Conservation (phyloP, 2,329 filamentous ascomycete species). For the Aspergillus sp. region DNA sequence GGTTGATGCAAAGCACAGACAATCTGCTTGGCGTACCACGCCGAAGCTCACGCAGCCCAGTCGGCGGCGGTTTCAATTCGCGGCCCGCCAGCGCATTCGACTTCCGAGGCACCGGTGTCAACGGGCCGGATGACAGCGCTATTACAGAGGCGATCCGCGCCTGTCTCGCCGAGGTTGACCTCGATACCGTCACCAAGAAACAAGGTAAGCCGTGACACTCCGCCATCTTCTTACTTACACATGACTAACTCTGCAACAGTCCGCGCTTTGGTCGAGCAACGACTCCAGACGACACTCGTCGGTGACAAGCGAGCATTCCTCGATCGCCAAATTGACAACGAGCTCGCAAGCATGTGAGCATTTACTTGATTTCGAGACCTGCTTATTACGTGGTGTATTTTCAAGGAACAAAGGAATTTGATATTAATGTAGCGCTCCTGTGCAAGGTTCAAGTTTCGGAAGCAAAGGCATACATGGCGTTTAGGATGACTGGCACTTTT, state of each 20-base stretch:
- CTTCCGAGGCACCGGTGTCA: conserved; percentile 56
- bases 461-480: conserved; percentile 22
- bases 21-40: conserved; percentile 47
- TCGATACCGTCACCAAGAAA: conserved; percentile 98
- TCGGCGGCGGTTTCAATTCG: conserved; percentile 50
- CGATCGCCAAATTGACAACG: conserved; percentile 89
- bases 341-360: conserved; percentile 86
- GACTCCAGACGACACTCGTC: conserved; percentile 83
- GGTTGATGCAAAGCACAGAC: conserved; percentile 50
- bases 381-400: background rate
- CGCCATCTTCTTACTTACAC: conserved; percentile 5
- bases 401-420: background rate
- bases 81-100: conserved; percentile 60
- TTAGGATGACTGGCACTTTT: conserved; percentile 9
- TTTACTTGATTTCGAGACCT: conserved; percentile 7
- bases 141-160: conserved; percentile 84
- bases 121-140: conserved; percentile 74
- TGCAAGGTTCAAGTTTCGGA: conserved; percentile 3
- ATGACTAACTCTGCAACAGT: conserved; percentile 49
- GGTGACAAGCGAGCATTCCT: conserved; percentile 88
- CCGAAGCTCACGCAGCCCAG: conserved; percentile 52
- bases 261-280: conserved; percentile 86
- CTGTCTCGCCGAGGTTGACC: conserved; percentile 84
- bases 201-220: conserved; percentile 59
- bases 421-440: conserved; percentile 8